A percentile compares a stretch with the other conserved stretches of the same genome.
phyloP scores from a whole-genome alignment of 192 early-diverging fungal genomes.

The Coemansia aciculifera region DNA sequence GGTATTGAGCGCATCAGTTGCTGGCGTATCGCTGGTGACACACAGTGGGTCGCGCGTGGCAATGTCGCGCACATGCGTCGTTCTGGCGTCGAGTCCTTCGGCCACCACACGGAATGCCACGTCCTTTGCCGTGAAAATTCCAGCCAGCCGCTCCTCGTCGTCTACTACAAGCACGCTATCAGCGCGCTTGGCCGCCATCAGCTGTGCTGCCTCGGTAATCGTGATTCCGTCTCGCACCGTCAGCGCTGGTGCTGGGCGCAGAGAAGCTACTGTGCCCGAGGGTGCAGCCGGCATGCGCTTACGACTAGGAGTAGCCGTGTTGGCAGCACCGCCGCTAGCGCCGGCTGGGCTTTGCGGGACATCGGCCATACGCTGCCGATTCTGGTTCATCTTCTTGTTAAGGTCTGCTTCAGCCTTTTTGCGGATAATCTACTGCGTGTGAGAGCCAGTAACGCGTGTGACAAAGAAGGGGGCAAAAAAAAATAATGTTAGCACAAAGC shows the following conservation, averaged over 20 bases:
- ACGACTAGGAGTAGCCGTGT: conserved; percentile 18
- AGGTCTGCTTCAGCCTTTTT: conserved; percentile 75
- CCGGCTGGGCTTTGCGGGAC: conserved; percentile 15
- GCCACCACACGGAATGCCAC: conserved; percentile 94
- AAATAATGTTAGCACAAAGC: conserved; percentile 1
- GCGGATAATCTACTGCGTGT: conserved; percentile 61
- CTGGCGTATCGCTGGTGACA: conserved; percentile 77
- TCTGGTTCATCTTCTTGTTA: conserved; percentile 61
- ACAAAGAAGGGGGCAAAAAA: conserved; percentile 1
- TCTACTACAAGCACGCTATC: conserved; percentile 97
- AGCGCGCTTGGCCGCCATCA: conserved; percentile 96
- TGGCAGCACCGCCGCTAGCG: conserved; percentile 12
- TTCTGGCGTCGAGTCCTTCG: conserved; percentile 62
- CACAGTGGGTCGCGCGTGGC: conserved; percentile 92
- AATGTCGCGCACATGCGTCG: conserved; percentile 76
- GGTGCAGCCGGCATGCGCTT: conserved; percentile 31
- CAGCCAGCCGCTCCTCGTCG: conserved; percentile 84
- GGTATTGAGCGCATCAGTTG: conserved; percentile 78
- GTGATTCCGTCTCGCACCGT: conserved; percentile 77
- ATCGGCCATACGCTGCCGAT: conserved; percentile 31
- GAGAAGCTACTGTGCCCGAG: conserved; percentile 84
- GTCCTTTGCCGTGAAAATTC: conserved; percentile 98
- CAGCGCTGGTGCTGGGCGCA: conserved; percentile 82
- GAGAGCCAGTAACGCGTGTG: background rate
- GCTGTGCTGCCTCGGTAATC: conserved; percentile 81